Percentiles rank a stretch among this genome's conserved stretches.
phyloP scores from a whole-genome alignment of 1,139 yeast species.

The Zhuliangozyma blackwelliae region DNA sequence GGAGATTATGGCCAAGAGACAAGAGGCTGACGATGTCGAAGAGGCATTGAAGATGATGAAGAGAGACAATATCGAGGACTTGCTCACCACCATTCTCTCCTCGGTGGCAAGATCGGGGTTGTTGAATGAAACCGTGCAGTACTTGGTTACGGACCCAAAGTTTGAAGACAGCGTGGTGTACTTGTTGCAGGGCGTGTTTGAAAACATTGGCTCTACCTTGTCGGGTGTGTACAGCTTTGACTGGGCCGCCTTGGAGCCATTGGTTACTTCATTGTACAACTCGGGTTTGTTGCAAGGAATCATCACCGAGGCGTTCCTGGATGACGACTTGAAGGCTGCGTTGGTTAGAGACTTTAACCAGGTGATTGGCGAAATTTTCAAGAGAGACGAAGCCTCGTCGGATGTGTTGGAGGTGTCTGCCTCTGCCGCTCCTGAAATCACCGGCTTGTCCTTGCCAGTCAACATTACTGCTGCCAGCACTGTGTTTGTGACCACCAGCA shows the following conservation, averaged over 20 bases:
- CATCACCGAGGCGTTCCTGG: constrained; percentile 22
- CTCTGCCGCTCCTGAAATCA: not conserved
- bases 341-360: constrained; percentile 8
- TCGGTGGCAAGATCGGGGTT: constrained; percentile 29
- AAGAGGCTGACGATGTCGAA: constrained; percentile 9
- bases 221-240: constrained; percentile 14
- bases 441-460: constrained; percentile 1
- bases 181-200: constrained; percentile 23
- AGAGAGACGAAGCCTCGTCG: too few relatives aligned
- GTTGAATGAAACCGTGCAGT: constrained; percentile 21
- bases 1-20: constrained; percentile 6
- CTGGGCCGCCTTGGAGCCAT: constrained; percentile 20
- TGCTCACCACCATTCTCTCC: constrained; percentile 27
- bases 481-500: constrained; percentile 2
- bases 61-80: constrained; percentile 33
- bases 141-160: constrained; percentile 22
- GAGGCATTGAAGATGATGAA: constrained; percentile 11
- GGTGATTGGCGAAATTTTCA: constrained; percentile 1
- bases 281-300: constrained; percentile 27
- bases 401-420: not conserved
- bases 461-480: constrained; percentile 1
- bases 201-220: constrained; percentile 14
- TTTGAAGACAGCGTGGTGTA: constrained; percentile 26
- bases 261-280: constrained; percentile 17
- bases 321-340: constrained; percentile 22